Evolutionary conservation across 768 basidiomycete genomes (phyloP).

Genomic region (Suillus hirtellus): DNA sequence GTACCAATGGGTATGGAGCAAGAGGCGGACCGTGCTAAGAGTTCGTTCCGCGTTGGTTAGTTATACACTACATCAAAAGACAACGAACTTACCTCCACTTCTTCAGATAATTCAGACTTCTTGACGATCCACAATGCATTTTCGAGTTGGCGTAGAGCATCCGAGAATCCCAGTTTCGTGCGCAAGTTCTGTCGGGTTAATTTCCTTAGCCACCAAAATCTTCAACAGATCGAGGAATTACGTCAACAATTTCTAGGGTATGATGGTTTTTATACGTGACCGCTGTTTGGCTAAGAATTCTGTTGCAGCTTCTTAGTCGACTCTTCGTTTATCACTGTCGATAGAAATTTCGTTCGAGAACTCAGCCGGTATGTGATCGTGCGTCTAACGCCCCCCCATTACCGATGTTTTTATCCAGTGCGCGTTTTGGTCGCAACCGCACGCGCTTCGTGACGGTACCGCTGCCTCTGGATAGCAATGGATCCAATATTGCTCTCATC

Average conservation of each 20-base stretch:
- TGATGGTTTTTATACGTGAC: constrained; percentile 18
- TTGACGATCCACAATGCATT: constrained; percentile 91
- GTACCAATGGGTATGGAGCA: constrained; percentile 85
- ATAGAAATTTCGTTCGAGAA: constrained; percentile 63
- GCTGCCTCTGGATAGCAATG: constrained; percentile 65
- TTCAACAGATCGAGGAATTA: constrained; percentile 95
- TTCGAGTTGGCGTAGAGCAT: constrained; percentile 80
- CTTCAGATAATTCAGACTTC: constrained; percentile 89
- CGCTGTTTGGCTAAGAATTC: constrained; percentile 5
- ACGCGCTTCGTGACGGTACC: constrained; percentile 80
- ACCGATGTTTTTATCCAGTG: constrained; percentile 39
- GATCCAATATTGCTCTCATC: constrained; percentile 62
- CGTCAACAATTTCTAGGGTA: constrained; percentile 86
- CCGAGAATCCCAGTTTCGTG: constrained; percentile 57
- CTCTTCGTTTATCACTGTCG: constrained; percentile 77
- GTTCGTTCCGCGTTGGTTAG: constrained; percentile 73
- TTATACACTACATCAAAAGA: constrained; percentile 12
- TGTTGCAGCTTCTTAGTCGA: constrained; percentile 78
- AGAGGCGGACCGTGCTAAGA: constrained; percentile 84
- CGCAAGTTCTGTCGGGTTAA: constrained; percentile 79
- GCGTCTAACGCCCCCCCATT: not conserved
- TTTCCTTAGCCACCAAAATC: constrained; percentile 87
- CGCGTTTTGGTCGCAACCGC: constrained; percentile 71
- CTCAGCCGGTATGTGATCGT: constrained; percentile 54
- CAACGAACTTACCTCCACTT: constrained; percentile 7